Evolutionary conservation across 805 yeast genomes (phyloP).

Genomic region (Tetrapisispora nanseiensis): DNA sequence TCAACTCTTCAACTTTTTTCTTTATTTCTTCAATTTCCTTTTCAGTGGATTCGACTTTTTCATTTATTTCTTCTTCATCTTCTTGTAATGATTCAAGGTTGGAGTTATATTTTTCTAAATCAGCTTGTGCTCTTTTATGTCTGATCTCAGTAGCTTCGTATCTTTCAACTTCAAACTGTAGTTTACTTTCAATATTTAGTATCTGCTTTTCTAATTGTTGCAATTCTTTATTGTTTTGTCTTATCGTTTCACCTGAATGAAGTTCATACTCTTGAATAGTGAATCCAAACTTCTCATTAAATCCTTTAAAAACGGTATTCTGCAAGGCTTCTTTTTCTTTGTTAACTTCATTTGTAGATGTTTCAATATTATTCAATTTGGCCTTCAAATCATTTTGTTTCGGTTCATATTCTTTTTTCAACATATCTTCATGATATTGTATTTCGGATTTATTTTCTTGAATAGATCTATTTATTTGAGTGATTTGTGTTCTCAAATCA

Average conservation of each 20-base stretch:
- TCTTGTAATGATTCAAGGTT: conserved; percentile 27
- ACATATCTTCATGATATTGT: conserved; percentile 34
- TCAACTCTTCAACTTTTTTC: conserved; percentile 30
- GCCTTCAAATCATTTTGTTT: conserved; percentile 18
- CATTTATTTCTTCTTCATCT: conserved; percentile 24
- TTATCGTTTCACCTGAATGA: conserved; percentile 48
- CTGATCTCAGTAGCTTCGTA: conserved; percentile 43
- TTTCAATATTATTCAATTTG: conserved; percentile 13
- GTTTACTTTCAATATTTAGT: conserved; percentile 47
- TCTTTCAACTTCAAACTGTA: conserved; percentile 57
- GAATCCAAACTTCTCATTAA: conserved; percentile 49
- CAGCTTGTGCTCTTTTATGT: conserved; percentile 31
- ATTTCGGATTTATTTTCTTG: conserved; percentile 42
- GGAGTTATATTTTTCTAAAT: conserved; percentile 30
- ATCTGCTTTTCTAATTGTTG: conserved; percentile 54
- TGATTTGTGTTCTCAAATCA: conserved; percentile 35
- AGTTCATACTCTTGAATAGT: conserved; percentile 60
- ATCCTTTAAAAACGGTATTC: conserved; percentile 37
- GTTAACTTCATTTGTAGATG: conserved; percentile 20
- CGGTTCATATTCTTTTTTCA: conserved; percentile 23
- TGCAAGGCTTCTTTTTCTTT: conserved; percentile 32
- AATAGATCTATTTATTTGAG: conserved; percentile 36
- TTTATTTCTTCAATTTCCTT: conserved; percentile 6
- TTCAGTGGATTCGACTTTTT: background rate
- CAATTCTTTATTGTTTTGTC: conserved; percentile 51